phyloP scores from a whole-genome alignment of 805 yeast genomes.

The Candida coquimbonensis region DNA sequence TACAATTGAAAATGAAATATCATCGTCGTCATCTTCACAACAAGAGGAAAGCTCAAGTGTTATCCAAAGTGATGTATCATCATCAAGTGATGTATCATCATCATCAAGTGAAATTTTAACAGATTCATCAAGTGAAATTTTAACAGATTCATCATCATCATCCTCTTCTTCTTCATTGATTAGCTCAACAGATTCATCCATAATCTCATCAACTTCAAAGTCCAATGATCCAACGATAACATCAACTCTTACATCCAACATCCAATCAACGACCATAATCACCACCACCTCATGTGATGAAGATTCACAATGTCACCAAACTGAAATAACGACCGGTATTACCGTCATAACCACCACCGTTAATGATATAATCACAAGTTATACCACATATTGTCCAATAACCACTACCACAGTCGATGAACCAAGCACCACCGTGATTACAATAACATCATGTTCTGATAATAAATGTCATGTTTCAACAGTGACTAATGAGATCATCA shows the following conservation, averaged over 20 bases:
- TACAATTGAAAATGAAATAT: not conserved
- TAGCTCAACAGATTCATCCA: too few relatives aligned
- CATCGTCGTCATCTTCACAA: not conserved
- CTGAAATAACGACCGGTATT: not conserved
- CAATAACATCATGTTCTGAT: not conserved
- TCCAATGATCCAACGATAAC: not conserved
- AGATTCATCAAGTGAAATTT: too few relatives aligned
- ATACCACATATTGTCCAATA: conserved; percentile 5
- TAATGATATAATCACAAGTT: not conserved
- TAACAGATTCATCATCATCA: too few relatives aligned
- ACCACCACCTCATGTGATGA: not conserved
- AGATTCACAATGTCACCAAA: not conserved
- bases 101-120: too few relatives aligned
- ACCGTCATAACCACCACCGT: not conserved
- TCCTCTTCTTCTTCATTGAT: not conserved
- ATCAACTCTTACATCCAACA: not conserved
- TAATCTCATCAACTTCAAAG: not conserved
- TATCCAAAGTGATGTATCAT: too few relatives aligned
- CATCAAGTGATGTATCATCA: too few relatives aligned
- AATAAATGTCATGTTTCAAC: not conserved
- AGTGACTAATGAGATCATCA: not conserved
- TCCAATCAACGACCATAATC: not conserved
- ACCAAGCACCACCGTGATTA: not conserved
- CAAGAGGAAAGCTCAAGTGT: too few relatives aligned
- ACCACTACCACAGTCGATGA: not conserved